Evolutionary conservation across 2,329 filamentous ascomycete species (phyloP), one percentile per base, ranked within the genome.

Genomic region (Neofusicoccum sp.): DNA sequence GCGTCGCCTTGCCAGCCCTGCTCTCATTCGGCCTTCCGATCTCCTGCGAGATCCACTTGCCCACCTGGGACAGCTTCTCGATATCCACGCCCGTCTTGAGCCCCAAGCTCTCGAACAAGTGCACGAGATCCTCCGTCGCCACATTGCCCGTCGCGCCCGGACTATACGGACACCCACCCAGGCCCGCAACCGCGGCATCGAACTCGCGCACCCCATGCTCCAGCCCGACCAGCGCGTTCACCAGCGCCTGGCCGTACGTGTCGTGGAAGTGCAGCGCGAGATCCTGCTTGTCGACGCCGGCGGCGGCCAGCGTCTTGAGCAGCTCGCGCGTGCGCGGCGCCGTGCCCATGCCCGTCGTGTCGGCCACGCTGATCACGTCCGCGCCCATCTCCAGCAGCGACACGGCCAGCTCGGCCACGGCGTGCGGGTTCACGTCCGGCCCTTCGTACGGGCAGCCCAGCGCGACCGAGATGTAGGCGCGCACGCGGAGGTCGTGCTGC

Each of bases 311-410:
- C 60, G 86, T 86, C 64, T 82, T 81, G 61, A 92, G 78, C 48
- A 92, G 77, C 60, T 85, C 83, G 60, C 80, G 78, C 2, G 88
- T 91, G 60, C 85, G 80, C 16, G 86, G 87, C n/a, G 86, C 87
- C 0, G 90, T 96, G 33, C 92, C 93, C 84, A 96, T 92, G 16
- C 93, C 93, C 0, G 92, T 93, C 0, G 93, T 97, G 70, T 96
- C 93, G 6, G 91, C 92, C 0, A 96, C 84, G 1, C 89, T 90
- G 66, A 97, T 92, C 79, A 96, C 91, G 70, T 96, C 91, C 20
- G 91, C 93, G 16, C 93, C 93, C 80, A 93, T 90, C 70, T 93
- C 89, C 1, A 96, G 80, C 51, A 96, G 73, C 6, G 77, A 69
- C 80, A 86, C 63, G 80, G 85, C 85, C 26, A 88, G 78, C 30